Evolutionary conservation across 2,329 filamentous ascomycete species (phyloP), one percentile per base, ranked within the genome.

Genomic region (Stagonosporopsis tanaceti): DNA sequence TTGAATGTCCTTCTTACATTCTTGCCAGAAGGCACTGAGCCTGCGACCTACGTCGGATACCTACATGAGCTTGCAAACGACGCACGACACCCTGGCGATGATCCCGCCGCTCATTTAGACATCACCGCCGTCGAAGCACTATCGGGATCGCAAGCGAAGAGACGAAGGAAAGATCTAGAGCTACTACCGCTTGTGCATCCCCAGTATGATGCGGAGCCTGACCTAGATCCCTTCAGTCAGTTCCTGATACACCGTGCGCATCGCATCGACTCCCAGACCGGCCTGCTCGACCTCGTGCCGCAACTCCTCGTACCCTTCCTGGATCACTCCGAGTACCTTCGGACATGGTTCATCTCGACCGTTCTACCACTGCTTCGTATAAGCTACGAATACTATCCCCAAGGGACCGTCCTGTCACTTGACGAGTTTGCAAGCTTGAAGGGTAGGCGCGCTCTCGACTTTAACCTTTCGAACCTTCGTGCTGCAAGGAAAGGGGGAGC

Each of bases 1-100:
- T 81, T 95, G 56, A 87, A 89, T 41, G 87, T 95, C 50, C 78
- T 96, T 22, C 82, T 96, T 42, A 91, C 89, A 20, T 91, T 89
- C 70, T 82, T 96, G 1, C 92, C 92, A 25, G 91, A 94, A 75
- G 88, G 84, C 40, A 71, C 87, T 5, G 84, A 84, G 5, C 87
- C 91, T 5, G 77, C 76, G n/a, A 73, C 80, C 42, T 93, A 93
- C 70, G 79, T 85, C 17, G 78, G 79, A 14, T 84, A 91, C 48
- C 70, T 93, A 17, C 76, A 84, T 65, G 82, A 86, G 50, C 77
- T 93, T 59, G 81, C 79, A 38, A 77, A 78, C 4, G 80, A 79
- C 48, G 75, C 82, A 20, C 78, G 84, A 38, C 74, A 78, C 24
- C 67, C 78, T 39, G 78, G 83, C 30, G 65, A 70, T 30, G 61